phyloP scores from a whole-genome alignment of 305 asterid genomes.

The Solanum hybrid region DNA sequence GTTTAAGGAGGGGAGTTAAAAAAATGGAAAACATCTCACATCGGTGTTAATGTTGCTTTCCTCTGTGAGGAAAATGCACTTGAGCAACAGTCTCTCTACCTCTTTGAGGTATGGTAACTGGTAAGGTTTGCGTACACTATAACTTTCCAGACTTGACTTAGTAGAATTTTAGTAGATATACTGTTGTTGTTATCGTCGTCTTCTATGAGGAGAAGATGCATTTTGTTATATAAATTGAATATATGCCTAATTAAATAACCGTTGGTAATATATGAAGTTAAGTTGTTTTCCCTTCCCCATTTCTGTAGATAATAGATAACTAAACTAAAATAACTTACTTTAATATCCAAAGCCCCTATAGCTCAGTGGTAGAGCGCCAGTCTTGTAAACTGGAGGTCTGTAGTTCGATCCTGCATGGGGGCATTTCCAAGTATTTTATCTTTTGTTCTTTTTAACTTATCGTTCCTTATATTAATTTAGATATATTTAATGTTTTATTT shows the following conservation, averaged over 20 bases:
- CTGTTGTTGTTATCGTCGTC: too few relatives aligned
- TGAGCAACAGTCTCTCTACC: not conserved
- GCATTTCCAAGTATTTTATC: slow-evolving; percentile 15
- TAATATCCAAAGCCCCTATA: slow-evolving; percentile 47
- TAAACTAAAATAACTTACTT: too few relatives aligned
- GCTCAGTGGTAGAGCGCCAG: slow-evolving; percentile 99
- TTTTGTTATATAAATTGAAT: not conserved
- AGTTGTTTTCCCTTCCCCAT: not conserved
- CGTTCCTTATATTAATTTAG: not conserved
- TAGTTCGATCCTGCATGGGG: slow-evolving; percentile 97
- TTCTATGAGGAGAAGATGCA: not conserved
- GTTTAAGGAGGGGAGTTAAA: rapidly evolving
- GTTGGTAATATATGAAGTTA: not conserved
- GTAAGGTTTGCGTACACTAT: not conserved
- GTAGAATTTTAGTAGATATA: not conserved
- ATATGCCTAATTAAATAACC: not conserved
- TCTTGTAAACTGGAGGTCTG: slow-evolving; percentile 99
- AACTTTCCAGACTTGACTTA: too few relatives aligned
- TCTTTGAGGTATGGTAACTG: not conserved
- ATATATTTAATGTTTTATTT: too few relatives aligned
- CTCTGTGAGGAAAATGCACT: not conserved
- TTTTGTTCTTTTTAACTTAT: too few relatives aligned
- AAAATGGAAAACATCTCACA: not conserved
- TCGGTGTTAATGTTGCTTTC: not conserved
- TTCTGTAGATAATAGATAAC: not conserved